Conservation (phyloP, 2,329 filamentous ascomycete genomes). For the Coniochaeta sp. region DNA sequence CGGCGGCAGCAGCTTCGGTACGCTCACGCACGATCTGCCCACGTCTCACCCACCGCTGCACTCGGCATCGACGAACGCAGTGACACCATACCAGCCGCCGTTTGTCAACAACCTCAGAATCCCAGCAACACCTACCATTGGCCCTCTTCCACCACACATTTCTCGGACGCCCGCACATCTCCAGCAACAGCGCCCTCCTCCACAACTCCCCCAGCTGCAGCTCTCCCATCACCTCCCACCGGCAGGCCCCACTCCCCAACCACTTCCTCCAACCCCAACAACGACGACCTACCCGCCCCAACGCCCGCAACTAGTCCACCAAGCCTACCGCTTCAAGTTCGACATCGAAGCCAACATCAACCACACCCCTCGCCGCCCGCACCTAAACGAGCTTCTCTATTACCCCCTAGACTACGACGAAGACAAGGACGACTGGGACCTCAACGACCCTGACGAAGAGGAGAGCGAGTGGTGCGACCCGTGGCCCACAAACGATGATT, state of each 20-base stretch:
- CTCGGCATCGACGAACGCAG: background rate
- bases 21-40: background rate
- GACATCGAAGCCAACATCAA: conserved; percentile 39
- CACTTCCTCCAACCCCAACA: background rate
- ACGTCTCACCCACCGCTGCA: background rate
- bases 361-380: conserved; percentile 31
- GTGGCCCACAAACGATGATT: conserved; percentile 32
- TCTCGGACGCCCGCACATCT: background rate
- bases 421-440: conserved; percentile 17
- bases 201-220: background rate
- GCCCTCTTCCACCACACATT: background rate
- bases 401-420: conserved; percentile 25
- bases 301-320: conserved; percentile 31
- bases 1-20: conserved; percentile 4
- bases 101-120: background rate
- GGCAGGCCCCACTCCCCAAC: conserved; percentile 3
- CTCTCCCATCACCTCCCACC: conserved; percentile 4
- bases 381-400: conserved; percentile 30
- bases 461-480: conserved; percentile 24
- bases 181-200: background rate
- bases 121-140: background rate
- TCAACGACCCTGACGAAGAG: conserved; percentile 1
- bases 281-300: conserved; percentile 4
- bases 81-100: background rate
- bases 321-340: conserved; percentile 38